A percentile compares a stretch with the other conserved stretches of the same genome.
Evolutionary conservation across 495 filamentous ascomycete species (phyloP).

Genomic region (Haplographium delicatum): DNA sequence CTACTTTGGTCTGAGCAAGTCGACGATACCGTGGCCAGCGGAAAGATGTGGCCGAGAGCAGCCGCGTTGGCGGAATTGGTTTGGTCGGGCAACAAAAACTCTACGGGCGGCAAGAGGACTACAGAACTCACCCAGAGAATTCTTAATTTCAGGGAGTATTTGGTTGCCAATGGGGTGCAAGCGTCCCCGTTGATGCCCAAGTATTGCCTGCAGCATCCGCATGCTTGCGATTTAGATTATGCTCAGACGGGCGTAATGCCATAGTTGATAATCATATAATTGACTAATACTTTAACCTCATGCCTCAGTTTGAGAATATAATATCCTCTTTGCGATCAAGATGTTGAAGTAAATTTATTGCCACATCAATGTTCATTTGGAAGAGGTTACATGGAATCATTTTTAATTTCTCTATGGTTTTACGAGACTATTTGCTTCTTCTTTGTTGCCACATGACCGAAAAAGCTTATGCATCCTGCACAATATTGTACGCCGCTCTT

Average conservation of each 20-base stretch:
- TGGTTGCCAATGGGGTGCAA: conserved; percentile 47
- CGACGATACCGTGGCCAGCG: conserved; percentile 45
- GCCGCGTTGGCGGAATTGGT: conserved; percentile 49
- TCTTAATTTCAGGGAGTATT: conserved; percentile 53
- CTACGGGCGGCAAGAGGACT: conserved; percentile 41
- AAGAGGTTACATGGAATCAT: no score
- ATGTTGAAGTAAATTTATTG: no score
- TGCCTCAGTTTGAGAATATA: no score
- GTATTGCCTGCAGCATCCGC: conserved; percentile 51
- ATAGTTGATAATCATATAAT: no score
- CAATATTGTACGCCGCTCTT: no score
- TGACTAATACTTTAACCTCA: no score
- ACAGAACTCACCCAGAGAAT: conserved; percentile 49
- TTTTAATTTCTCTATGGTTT: no score
- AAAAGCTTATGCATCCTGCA: no score
- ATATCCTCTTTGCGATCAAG: no score
- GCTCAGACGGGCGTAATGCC: conserved; percentile 45
- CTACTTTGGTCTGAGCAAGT: conserved; percentile 52
- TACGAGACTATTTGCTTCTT: no score
- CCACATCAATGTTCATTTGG: no score
- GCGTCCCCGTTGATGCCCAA: conserved; percentile 46
- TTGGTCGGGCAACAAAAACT: conserved; percentile 48
- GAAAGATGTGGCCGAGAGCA: conserved; percentile 49
- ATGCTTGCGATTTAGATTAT: conserved; percentile 49
- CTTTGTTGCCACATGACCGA: no score